These are phyloP conservation scores for Coemansia reversa DNA, from an alignment of 192 early-diverging fungal species.

Conservation along the genomic window DNA sequence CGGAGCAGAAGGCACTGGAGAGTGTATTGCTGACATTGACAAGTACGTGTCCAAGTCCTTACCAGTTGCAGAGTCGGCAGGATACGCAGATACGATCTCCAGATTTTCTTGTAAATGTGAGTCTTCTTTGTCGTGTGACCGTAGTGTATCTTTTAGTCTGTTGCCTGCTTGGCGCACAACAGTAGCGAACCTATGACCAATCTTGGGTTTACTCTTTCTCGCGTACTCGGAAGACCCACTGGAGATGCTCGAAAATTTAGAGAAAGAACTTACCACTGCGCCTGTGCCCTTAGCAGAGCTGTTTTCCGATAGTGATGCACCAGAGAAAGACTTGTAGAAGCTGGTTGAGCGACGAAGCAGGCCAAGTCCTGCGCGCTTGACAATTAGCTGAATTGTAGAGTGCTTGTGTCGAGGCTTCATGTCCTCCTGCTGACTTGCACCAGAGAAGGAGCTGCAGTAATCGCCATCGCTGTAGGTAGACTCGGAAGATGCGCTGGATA, in stretches of 20 bases:
- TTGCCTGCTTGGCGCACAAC: slow-evolving; percentile 37
- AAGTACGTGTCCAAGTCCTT: slow-evolving; percentile 36
- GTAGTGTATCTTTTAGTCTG: slow-evolving; percentile 13
- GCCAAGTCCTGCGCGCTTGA: slow-evolving; percentile 43
- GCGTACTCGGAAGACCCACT: not conserved
- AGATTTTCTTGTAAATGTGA: slow-evolving; percentile 6
- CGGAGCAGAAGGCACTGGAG: slow-evolving; percentile 19
- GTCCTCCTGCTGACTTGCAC: not conserved
- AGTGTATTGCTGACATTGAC: slow-evolving; percentile 39
- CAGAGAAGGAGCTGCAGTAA: slow-evolving; percentile 8
- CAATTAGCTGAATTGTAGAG: slow-evolving; percentile 37
- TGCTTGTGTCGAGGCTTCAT: slow-evolving; percentile 33
- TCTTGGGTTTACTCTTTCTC: slow-evolving; percentile 11
- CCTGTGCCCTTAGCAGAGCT: not conserved
- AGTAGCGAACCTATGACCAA: slow-evolving; percentile 20
- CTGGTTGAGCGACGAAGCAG: slow-evolving; percentile 49
- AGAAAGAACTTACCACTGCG: not conserved
- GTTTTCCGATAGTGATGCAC: not conserved
- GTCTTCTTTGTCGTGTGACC: not conserved
- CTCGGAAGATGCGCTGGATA: slow-evolving; percentile 18
- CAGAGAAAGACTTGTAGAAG: slow-evolving; percentile 39
- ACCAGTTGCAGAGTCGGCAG: slow-evolving; percentile 30
- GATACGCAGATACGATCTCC: slow-evolving; percentile 46
- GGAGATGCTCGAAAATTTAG: slow-evolving; percentile 3
- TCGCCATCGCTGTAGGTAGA: slow-evolving; percentile 26